Base-by-base conservation (phyloP, 2,329 filamentous ascomycete genomes). In the Xylaria sp. region DNA sequence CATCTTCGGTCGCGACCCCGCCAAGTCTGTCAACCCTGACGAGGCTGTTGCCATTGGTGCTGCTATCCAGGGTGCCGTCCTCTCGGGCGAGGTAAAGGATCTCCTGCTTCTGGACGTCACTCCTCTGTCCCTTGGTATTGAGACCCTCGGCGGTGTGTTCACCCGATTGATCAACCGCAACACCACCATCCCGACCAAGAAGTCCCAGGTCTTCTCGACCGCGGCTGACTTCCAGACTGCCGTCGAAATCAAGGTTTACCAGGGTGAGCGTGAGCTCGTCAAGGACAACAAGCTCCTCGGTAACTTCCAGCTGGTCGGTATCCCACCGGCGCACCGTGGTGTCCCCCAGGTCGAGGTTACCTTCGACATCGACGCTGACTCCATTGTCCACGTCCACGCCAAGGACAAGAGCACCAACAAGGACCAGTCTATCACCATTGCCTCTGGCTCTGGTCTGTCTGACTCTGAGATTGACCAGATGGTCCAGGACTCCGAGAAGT, bases 341-440 rank as follows among this genome's bases (percentile, higher is more conserved):
- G 91, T 97, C 58, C 93, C 93, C 62, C 93, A 97, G 76, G 84
- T 97, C 54, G 93, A 97, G 83, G 93, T 97, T 68, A 97, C 93
- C 70, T 97, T 97, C 78, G 93, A 97, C 77, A 97, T 97, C 74
- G 93, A 97, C 69, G 93, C 93, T 70, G 92, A 97, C 77, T 96
- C 92, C 17, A 97, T 97, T 68, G 92, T 97, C 68, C 92, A 97
- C 82, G 93, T 97, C 62, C 90, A 94, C 76, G 93, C 93, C 76
- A 96, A 96, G 85, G 93, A 97, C 81, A 97, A 97, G 89, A 93
- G 92, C 67, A 97, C 92, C 79, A 91, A 91, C 87, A 97, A 97
- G 88, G 93, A 97, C 74, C 93, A 99, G 84, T 97, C 92, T 60
- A 97, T 99, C 80, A 97, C 93, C 74, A 96, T 99, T 74, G 92